phyloP scores from a whole-genome alignment of 441 rosid species.

The Populus hybrid region DNA sequence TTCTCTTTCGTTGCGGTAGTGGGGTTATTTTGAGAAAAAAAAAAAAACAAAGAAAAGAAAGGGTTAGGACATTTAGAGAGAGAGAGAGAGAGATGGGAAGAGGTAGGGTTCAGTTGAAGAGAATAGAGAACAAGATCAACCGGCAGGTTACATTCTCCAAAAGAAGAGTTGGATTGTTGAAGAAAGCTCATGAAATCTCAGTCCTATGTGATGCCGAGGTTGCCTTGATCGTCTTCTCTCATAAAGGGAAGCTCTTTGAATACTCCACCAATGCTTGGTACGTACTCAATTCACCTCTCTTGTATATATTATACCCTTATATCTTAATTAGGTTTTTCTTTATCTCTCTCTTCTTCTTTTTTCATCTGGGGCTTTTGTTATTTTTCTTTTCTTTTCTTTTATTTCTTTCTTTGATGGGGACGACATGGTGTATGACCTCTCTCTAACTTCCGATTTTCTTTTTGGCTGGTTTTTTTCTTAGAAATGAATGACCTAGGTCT shows the following conservation, averaged over 20 bases:
- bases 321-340: no score
- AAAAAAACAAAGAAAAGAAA: not conserved
- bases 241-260: conserved; percentile 85
- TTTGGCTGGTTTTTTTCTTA: not conserved
- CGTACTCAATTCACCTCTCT: not conserved
- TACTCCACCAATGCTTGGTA: conserved; percentile 70
- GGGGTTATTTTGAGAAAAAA: conserved; percentile 37
- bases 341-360: no score
- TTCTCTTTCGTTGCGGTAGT: conserved; percentile 19
- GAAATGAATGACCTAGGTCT: not conserved
- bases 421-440: not conserved
- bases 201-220: conserved; percentile 25
- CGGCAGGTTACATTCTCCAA: no score
- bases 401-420: not conserved
- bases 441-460: not conserved
- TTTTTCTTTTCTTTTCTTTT: no score
- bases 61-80: no score
- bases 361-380: no score
- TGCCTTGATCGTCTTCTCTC: conserved; percentile 82
- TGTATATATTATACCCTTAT: not conserved
- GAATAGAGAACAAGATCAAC: no score
- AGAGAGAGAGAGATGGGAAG: no score
- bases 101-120: no score
- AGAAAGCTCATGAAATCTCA: conserved; percentile 98
- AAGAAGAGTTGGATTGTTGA: conserved; percentile 57